Conservation (phyloP, 2,329 filamentous ascomycete genomes). For the Trichoderma aggressivum region DNA sequence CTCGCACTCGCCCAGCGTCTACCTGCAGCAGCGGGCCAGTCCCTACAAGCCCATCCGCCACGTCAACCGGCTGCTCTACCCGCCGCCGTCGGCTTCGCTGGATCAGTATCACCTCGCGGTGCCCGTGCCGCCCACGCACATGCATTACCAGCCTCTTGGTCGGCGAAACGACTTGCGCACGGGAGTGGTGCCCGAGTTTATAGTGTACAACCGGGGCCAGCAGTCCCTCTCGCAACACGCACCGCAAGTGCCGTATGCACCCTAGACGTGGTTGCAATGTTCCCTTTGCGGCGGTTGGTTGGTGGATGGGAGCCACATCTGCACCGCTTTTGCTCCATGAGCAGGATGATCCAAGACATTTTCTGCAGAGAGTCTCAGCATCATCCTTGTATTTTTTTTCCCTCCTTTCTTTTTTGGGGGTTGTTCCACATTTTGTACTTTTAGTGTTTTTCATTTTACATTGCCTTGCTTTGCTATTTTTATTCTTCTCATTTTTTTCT, state of each 20-base stretch:
- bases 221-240: conserved; percentile 26
- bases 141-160: conserved; percentile 79
- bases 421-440: not conserved
- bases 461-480: conserved; percentile 2
- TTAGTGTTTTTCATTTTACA: conserved; percentile 11
- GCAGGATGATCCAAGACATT: not conserved
- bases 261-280: conserved; percentile 32
- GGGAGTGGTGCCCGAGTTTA: conserved; percentile 66
- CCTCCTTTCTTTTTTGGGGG: conserved; percentile 21
- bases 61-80: conserved; percentile 87
- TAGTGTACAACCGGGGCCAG: conserved; percentile 35
- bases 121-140: conserved; percentile 62
- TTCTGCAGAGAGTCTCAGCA: not conserved
- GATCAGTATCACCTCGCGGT: conserved; percentile 65
- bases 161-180: conserved; percentile 65
- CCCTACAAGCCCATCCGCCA: conserved; percentile 89
- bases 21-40: conserved; percentile 82
- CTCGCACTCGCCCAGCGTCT: conserved; percentile 81
- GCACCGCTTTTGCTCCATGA: not conserved
- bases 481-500: not conserved
- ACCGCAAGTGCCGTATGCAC: conserved; percentile 35
- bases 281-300: conserved; percentile 16
- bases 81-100: conserved; percentile 75
- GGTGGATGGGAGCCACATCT: conserved; percentile 4
- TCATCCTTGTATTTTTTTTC: conserved; percentile 16